Conservation (phyloP, 345 rosid genomes). For the Syzygium aromaticum region DNA sequence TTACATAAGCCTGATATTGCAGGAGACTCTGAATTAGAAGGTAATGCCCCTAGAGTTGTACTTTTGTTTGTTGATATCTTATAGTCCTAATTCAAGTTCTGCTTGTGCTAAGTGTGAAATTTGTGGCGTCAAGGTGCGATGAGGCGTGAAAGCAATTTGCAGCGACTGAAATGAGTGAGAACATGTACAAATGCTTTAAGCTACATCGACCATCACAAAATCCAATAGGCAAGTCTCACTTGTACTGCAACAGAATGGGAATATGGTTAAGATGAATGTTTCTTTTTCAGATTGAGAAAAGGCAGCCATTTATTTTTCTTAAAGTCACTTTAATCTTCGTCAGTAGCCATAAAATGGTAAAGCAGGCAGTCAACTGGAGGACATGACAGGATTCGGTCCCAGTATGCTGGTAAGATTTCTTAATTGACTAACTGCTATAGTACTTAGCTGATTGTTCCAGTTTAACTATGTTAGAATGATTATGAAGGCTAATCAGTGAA, state of each 20-base stretch:
- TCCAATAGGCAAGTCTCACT: background rate
- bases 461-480: background rate
- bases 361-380: background rate
- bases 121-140: background rate
- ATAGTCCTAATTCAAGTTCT: background rate
- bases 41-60: background rate
- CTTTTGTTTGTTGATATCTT: background rate
- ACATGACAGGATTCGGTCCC: background rate
- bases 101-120: background rate
- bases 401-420: background rate
- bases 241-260: background rate
- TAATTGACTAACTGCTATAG: background rate
- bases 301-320: background rate
- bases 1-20: slow-evolving; percentile 55
- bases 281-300: background rate
- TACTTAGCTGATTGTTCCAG: background rate
- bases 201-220: background rate
- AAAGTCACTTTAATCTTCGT: background rate
- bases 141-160: background rate
- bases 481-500: background rate
- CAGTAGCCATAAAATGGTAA: background rate
- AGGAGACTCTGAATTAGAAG: background rate
- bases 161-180: background rate
- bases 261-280: background rate
- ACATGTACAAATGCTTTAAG: background rate